Evolutionary conservation across 1,284 basidiomycete species (phyloP), one percentile per base, ranked within the genome.

Genomic region (Butyriboletus appendiculatus): DNA sequence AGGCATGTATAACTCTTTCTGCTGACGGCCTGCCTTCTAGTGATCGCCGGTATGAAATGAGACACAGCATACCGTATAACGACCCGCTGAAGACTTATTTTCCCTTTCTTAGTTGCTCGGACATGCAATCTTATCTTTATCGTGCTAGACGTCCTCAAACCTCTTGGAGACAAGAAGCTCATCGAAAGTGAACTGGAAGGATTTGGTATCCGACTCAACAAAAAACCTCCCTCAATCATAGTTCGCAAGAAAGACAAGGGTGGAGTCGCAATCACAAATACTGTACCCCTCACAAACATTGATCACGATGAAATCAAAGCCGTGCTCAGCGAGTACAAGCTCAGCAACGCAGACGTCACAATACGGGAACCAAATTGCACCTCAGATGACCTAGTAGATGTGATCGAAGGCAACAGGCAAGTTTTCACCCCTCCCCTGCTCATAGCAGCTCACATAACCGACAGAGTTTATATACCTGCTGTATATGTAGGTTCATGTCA

Each of bases 41-140:
- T 90, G 49, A 90, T 90, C 69, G 95, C 96, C 49, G 90, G 91
- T 92, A 78, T 58, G 84, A 45, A 63, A 51, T 48, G 51, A 56
- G 46, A 35, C 52, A 51, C 49, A 40, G 24, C 51, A 39, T 51
- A 56, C 35, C 54, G 20, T 39, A 50, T 48, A 18, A 35, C 38
- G 35, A 49, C 32, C 20, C 50, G 52, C 51, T 59, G 48, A 60
- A 59, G 54, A 48, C 28, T 45, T 56, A 53, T 56, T 37, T 55
- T 33, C 38, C 49, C 55, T 30, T 61, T 28, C 48, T 28, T 73
- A 91, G 96, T 98, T 59, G 95, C 96, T 20, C 86, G 96, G 59
- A 98, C 97, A 44, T 99, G 97, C 73, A 96, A 99, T 73, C 86
- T 99, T 45, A 98, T 99, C 62, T 99, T 98, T 73, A 98, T 99